Evolutionary conservation across 2,329 filamentous ascomycete species (phyloP).

Genomic region (Aspergillus sergii): DNA sequence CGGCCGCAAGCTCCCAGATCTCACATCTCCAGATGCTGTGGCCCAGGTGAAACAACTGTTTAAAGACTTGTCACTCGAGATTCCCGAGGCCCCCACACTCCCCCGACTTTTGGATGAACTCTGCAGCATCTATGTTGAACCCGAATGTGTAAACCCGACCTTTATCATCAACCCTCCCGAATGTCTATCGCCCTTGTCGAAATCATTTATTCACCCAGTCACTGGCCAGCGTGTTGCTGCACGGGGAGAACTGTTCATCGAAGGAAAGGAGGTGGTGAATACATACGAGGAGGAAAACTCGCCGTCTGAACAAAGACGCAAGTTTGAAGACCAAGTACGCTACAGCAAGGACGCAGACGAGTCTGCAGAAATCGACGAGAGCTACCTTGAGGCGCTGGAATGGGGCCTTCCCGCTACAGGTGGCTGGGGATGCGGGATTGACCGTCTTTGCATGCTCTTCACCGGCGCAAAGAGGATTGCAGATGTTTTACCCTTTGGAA

Average conservation of each 20-base stretch:
- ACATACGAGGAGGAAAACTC: conserved; percentile 99
- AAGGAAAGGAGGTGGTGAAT: conserved; percentile 82
- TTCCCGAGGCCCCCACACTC: conserved; percentile 59
- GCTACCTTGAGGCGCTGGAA: conserved; percentile 80
- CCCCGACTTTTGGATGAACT: conserved; percentile 81
- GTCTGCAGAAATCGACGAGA: conserved; percentile 66
- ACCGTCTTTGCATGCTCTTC: conserved; percentile 90
- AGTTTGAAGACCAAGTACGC: conserved; percentile 67
- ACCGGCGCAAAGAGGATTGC: conserved; percentile 75
- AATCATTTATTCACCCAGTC: conserved; percentile 73
- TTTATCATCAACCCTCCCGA: conserved; percentile 91
- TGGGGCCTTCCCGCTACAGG: conserved; percentile 93
- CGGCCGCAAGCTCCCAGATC: conserved; percentile 65
- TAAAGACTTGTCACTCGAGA: conserved; percentile 48
- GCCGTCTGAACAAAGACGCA: conserved; percentile 79
- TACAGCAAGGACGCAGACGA: conserved; percentile 53
- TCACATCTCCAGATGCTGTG: conserved; percentile 58
- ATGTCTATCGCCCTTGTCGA: conserved; percentile 87
- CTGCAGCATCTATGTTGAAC: conserved; percentile 75
- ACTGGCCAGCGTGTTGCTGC: conserved; percentile 75
- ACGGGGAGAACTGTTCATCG: conserved; percentile 81
- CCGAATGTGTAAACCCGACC: conserved; percentile 69
- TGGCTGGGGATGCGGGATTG: conserved; percentile 93
- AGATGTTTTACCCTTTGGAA: conserved; percentile 89
- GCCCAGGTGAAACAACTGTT: conserved; percentile 61